These are phyloP conservation scores for Oidium heveae DNA, from an alignment of 2,329 filamentous ascomycete genomes.

Conservation along the genomic window DNA sequence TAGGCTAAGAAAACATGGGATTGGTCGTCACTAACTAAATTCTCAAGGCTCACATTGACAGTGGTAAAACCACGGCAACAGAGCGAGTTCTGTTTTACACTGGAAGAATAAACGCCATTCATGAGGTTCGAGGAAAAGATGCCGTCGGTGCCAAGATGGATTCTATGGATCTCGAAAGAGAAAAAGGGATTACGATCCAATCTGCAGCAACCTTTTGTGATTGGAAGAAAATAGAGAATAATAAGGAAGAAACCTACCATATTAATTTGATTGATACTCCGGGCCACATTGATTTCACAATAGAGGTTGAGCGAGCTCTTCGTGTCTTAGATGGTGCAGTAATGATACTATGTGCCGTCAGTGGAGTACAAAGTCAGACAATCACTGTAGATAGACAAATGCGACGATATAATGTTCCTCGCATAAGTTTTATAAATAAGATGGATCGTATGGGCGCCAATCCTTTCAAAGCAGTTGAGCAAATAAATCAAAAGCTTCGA, in stretches of 20 bases:
- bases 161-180: constrained; percentile 94
- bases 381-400: constrained; percentile 97
- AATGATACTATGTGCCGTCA: constrained; percentile 95
- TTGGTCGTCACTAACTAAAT: not conserved
- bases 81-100: constrained; percentile 97
- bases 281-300: constrained; percentile 96
- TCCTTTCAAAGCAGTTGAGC: constrained; percentile 89
- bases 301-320: constrained; percentile 88
- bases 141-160: constrained; percentile 97
- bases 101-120: constrained; percentile 84
- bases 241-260: constrained; percentile 76
- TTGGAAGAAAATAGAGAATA: constrained; percentile 70
- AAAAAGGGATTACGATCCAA: constrained; percentile 97
- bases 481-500: constrained; percentile 91
- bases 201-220: constrained; percentile 95
- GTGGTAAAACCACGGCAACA: constrained; percentile 88
- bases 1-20: constrained; percentile 18
- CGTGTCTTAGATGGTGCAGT: constrained; percentile 89
- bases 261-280: constrained; percentile 98
- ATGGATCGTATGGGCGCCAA: constrained; percentile 99
- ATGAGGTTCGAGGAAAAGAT: constrained; percentile 90
- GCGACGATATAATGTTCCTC: constrained; percentile 89
- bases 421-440: constrained; percentile 95
- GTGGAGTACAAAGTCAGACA: constrained; percentile 90
- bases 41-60: constrained; percentile 76